These are phyloP conservation scores for Paramecium biaurelia DNA, from an alignment of 73 alveolate genomes.

Conservation along the genomic window DNA sequence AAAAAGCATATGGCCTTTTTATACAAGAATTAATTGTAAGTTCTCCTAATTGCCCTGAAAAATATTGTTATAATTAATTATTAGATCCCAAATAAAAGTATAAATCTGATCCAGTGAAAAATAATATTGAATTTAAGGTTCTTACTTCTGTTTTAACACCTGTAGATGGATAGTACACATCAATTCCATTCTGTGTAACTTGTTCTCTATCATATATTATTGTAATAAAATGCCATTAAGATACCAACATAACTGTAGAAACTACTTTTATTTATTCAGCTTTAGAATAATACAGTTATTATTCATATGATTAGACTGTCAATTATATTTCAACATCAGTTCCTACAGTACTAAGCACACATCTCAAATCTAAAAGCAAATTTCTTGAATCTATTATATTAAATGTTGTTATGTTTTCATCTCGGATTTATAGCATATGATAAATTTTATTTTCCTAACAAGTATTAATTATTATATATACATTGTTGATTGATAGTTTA, in stretches of 20 bases:
- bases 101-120: neutral
- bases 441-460: neutral
- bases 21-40: neutral
- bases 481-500: neutral
- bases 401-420: neutral
- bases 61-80: neutral
- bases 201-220: neutral
- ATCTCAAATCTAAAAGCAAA: neutral
- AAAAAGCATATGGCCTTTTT: neutral
- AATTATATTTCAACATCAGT: neutral
- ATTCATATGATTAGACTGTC: neutral
- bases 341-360: neutral
- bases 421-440: neutral
- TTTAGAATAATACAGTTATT: neutral
- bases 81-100: neutral
- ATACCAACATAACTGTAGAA: neutral
- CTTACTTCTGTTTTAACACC: neutral
- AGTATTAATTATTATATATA: neutral
- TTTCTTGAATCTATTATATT: neutral
- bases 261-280: neutral
- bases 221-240: neutral
- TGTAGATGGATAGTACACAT: neutral
- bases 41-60: neutral
- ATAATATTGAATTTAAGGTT: neutral
- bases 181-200: neutral